Conservation (phyloP, 495 filamentous ascomycete species). For the Aspergillus asperescens region DNA sequence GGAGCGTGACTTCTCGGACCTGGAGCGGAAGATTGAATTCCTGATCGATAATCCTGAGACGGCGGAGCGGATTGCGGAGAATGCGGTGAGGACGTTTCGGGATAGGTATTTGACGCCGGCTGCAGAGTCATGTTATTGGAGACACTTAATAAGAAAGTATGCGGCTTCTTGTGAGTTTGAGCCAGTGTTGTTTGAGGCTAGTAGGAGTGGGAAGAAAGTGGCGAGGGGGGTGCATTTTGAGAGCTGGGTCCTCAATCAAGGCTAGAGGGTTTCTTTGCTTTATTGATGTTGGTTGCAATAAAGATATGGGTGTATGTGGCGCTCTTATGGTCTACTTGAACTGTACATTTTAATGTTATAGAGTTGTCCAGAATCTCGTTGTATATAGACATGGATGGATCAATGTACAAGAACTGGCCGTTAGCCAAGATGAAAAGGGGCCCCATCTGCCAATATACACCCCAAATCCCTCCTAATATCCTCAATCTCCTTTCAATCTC, state of each 20-base stretch:
- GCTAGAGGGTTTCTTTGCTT: constrained; percentile 32
- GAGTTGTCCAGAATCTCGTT: no score
- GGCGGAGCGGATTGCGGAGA: constrained; percentile 53
- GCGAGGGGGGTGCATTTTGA: constrained; percentile 36
- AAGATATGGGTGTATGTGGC: constrained; percentile 44
- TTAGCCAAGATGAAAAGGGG: no score
- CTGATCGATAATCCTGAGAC: constrained; percentile 44
- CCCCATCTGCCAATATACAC: no score
- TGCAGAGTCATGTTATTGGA: constrained; percentile 58
- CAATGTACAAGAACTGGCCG: no score
- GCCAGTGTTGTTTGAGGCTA: constrained; percentile 29
- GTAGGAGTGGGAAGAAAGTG: constrained; percentile 26
- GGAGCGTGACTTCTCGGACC: constrained; percentile 47
- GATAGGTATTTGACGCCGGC: constrained; percentile 58
- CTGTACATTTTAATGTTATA: no score
- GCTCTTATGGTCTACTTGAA: no score
- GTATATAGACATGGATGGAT: no score
- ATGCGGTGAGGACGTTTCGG: constrained; percentile 49
- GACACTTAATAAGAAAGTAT: constrained; percentile 47
- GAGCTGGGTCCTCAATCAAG: constrained; percentile 29
- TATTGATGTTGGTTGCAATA: constrained; percentile 28
- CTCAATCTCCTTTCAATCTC: no score
- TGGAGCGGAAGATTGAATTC: constrained; percentile 48
- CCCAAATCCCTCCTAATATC: no score
- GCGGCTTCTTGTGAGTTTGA: constrained; percentile 39